Evolutionary conservation across 805 yeast genomes (phyloP).

Genomic region (Wickerhamomyces strasburgensis): DNA sequence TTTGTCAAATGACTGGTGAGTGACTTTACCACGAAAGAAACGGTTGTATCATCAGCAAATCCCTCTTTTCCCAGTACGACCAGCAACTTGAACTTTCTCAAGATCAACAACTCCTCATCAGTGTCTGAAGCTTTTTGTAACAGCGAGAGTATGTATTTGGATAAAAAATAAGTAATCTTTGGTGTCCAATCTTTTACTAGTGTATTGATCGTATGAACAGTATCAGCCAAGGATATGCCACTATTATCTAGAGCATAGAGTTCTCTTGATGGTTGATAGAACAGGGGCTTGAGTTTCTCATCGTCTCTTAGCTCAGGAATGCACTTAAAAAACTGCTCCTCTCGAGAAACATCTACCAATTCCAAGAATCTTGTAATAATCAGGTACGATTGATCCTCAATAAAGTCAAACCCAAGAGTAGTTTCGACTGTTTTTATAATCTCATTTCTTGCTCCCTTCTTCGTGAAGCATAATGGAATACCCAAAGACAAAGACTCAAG

Average conservation of each 20-base stretch:
- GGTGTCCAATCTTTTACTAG: slow-evolving; percentile 30
- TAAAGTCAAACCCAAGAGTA: slow-evolving; percentile 15
- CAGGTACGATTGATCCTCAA: slow-evolving; percentile 25
- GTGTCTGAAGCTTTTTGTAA: slow-evolving; percentile 21
- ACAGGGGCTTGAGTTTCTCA: not conserved
- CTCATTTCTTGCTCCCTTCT: slow-evolving; percentile 33
- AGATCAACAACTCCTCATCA: slow-evolving; percentile 21
- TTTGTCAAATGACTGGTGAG: slow-evolving; percentile 17
- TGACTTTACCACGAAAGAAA: slow-evolving; percentile 14
- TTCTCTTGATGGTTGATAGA: slow-evolving; percentile 3
- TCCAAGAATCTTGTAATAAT: slow-evolving; percentile 34
- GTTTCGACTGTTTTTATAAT: slow-evolving; percentile 22
- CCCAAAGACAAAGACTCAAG: slow-evolving; percentile 33
- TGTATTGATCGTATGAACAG: slow-evolving; percentile 11
- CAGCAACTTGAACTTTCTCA: slow-evolving; percentile 37
- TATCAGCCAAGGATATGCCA: slow-evolving; percentile 14
- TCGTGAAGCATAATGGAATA: slow-evolving; percentile 40
- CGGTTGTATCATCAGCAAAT: slow-evolving; percentile 18
- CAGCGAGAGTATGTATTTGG: slow-evolving; percentile 28
- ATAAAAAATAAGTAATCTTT: slow-evolving; percentile 32
- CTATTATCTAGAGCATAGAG: slow-evolving; percentile 7
- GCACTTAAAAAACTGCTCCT: slow-evolving; percentile 14
- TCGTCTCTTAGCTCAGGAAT: slow-evolving; percentile 10
- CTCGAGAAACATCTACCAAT: slow-evolving; percentile 36
- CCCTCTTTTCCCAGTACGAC: slow-evolving; percentile 24